Base-by-base conservation (phyloP, 1,284 basidiomycete species). In the Golubevia pallescens region DNA sequence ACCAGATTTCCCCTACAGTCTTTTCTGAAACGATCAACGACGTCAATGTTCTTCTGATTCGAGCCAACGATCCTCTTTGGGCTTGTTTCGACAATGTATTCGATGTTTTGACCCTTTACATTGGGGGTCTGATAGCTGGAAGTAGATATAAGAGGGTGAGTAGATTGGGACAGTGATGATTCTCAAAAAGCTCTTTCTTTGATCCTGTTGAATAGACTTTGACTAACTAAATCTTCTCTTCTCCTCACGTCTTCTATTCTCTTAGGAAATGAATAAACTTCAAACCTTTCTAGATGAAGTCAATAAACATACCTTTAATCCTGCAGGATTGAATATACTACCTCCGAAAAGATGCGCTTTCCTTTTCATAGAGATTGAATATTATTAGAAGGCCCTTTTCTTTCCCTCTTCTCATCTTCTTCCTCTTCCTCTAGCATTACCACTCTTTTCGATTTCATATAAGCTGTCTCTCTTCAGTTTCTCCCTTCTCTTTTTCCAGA, bases 21-120 rank as follows among this genome's bases (percentile, higher is more conserved):
- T 80, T 75, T 58, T 52, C 61, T 21, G 75, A 79, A 24, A 56
- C 74, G 42, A 65, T 79, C 59, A 81, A 81, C 66, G 78, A 81
- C 56, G 61, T 81, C 61, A 81, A 81, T 53, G 19, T 54, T 48
- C 53, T 73, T 10, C 70, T 81, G 24, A 71, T 81, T 61, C 20
- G 57, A 1, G 75, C 77, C 4, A 70, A 81, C 60, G 55, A 66
- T 48, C 67, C 72, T 0, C 34, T 51, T 1, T 67, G 68, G 48
- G 68, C 61, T 1, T 77, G 73, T 62, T 54, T 71, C 42, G 78
- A 81, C 34, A 81, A 81, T 55, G 7, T 63, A 0, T 5, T 76
- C 1, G 73, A 74, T 3, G 73, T 80, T 53, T 51, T 69, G 0
- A 75, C 70, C 0, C 59, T 81, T 14, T 81, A 73, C 61, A 10